Conservation (phyloP, 2,329 filamentous ascomycete species). For the Scedosporium boydii region DNA sequence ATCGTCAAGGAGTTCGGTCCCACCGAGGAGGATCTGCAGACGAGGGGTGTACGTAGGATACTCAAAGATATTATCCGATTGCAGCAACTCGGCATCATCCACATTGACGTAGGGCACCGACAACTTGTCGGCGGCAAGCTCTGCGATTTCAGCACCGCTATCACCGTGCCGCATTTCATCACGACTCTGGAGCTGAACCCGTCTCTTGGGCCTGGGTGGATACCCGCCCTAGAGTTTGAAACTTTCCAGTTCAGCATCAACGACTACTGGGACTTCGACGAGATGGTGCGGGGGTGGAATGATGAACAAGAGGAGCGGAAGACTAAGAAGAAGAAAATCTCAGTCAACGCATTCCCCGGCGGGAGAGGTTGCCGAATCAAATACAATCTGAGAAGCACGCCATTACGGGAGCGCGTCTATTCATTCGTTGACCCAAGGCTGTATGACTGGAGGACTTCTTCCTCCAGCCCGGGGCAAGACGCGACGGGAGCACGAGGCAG, state of each 20-base stretch:
- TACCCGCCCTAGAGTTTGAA: background rate
- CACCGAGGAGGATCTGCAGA: background rate
- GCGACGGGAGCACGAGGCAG: too few relatives aligned
- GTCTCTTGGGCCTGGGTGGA: background rate
- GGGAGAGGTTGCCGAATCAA: background rate
- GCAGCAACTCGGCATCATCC: background rate
- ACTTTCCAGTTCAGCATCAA: background rate
- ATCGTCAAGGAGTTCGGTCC: constrained; percentile 14
- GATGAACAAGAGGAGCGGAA: background rate
- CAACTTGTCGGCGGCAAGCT: constrained; percentile 15
- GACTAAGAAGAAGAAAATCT: background rate
- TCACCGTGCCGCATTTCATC: constrained; percentile 16
- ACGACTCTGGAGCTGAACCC: constrained; percentile 3
- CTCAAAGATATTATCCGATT: background rate
- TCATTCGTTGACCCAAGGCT: background rate
- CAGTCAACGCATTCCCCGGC: background rate
- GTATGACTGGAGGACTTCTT: background rate
- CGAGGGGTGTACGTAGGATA: background rate
- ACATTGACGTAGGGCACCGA: background rate
- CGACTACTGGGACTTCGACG: background rate
- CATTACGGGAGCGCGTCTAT: background rate
- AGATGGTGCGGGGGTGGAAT: background rate
- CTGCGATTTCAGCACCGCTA: constrained; percentile 15
- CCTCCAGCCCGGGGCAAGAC: too few relatives aligned
- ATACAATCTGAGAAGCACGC: background rate